Conservation (phyloP, 352 stramenopile species). For the Halophytophthora polymorphica region DNA sequence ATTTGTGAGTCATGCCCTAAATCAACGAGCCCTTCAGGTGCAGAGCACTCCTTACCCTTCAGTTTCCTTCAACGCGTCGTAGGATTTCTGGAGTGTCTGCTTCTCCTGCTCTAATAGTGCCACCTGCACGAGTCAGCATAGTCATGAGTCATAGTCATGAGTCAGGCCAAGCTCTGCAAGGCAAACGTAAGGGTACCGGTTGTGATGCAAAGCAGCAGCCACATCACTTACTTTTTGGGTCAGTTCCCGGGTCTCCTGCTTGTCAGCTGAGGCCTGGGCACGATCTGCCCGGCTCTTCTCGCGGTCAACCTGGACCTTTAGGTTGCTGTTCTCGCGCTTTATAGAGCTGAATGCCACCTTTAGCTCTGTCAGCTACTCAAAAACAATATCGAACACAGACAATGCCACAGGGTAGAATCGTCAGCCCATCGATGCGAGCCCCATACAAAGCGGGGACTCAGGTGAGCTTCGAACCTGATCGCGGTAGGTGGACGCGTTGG, state of each 20-base stretch:
- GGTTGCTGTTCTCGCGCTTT: constrained; percentile 43
- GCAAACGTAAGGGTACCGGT: no score
- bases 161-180: no score
- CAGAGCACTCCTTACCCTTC: constrained; percentile 23
- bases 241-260: constrained; percentile 31
- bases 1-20: neutral
- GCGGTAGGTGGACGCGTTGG: constrained; percentile 50
- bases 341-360: constrained; percentile 49
- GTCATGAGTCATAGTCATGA: no score
- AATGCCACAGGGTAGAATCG: neutral
- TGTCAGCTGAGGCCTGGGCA: constrained; percentile 25
- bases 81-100: constrained; percentile 27
- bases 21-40: neutral
- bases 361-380: constrained; percentile 48
- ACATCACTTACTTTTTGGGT: constrained; percentile 32
- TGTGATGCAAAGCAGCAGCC: neutral
- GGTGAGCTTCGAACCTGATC: constrained; percentile 51
- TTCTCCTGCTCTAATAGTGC: constrained; percentile 39
- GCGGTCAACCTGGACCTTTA: constrained; percentile 48
- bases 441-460: neutral
- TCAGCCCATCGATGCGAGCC: constrained; percentile 1
- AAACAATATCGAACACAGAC: neutral
- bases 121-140: no score
- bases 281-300: constrained; percentile 33
- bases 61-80: constrained; percentile 31